Percentiles rank a stretch among this genome's conserved stretches.
phyloP scores from a whole-genome alignment of 805 yeast species.

The Nakazawaea peltata region DNA sequence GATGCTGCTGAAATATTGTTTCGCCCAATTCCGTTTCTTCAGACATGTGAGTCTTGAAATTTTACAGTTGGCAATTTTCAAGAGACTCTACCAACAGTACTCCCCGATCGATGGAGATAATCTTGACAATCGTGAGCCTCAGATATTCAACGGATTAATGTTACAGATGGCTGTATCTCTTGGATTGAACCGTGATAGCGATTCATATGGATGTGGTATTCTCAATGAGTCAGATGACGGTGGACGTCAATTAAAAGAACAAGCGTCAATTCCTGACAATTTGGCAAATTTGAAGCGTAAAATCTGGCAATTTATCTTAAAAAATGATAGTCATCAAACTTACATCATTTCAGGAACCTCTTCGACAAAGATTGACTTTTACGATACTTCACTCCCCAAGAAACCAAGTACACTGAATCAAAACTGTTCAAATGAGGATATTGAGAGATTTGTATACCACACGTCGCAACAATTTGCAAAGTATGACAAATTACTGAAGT shows the following conservation, averaged over 20 bases:
- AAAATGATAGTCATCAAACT: conserved; percentile 17
- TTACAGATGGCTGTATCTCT: conserved; percentile 32
- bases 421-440: conserved; percentile 10
- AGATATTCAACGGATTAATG: conserved; percentile 27
- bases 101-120: conserved; percentile 48
- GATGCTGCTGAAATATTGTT: conserved; percentile 28
- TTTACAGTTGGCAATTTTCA: conserved; percentile 32
- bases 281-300: conserved; percentile 19
- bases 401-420: conserved; percentile 12
- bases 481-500: conserved; percentile 13
- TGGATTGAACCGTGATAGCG: conserved; percentile 37
- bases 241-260: not conserved
- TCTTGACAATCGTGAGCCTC: conserved; percentile 31
- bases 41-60: conserved; percentile 32
- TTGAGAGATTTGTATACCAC: conserved; percentile 15
- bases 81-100: conserved; percentile 30
- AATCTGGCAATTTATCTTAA: conserved; percentile 19
- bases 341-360: conserved; percentile 17
- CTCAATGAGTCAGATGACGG: conserved; percentile 5
- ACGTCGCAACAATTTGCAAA: conserved; percentile 13
- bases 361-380: conserved; percentile 12
- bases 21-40: conserved; percentile 30
- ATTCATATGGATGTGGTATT: conserved; percentile 4
- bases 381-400: conserved; percentile 12
- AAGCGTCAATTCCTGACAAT: not conserved